Evolutionary conservation across 1,139 yeast species (phyloP).

Genomic region (Meyerozyma smithsonii): DNA sequence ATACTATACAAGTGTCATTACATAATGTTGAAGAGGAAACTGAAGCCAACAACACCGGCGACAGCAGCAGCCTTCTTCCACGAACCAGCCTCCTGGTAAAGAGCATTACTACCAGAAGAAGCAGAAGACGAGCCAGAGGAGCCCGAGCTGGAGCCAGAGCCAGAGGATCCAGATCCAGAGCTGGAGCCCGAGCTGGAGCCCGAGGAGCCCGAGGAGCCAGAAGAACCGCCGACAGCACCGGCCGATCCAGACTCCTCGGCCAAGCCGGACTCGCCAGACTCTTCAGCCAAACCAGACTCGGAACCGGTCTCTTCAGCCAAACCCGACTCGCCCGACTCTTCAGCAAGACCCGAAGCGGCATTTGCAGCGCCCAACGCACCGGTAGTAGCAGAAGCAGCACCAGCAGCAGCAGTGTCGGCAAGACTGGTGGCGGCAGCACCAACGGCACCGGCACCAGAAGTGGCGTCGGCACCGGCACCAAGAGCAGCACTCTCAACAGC

Average conservation of each 20-base stretch:
- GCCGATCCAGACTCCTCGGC: constrained; percentile 7
- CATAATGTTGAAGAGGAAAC: constrained; percentile 31
- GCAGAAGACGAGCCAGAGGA: constrained; percentile 11
- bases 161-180: constrained; percentile 7
- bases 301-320: constrained; percentile 6
- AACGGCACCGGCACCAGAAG: constrained; percentile 6
- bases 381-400: constrained; percentile 5
- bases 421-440: constrained; percentile 9
- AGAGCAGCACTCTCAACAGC: constrained; percentile 8
- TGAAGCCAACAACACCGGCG: constrained; percentile 34
- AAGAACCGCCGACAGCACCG: constrained; percentile 8
- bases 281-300: constrained; percentile 6
- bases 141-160: constrained; percentile 9
- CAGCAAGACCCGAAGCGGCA: neutral
- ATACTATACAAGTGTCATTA: constrained; percentile 10
- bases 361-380: neutral
- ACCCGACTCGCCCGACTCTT: constrained; percentile 3
- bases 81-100: constrained; percentile 21
- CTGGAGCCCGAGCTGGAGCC: constrained; percentile 9
- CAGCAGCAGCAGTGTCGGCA: constrained; percentile 5
- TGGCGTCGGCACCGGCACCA: constrained; percentile 8
- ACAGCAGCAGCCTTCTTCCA: constrained; percentile 41
- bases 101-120: constrained; percentile 10
- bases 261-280: constrained; percentile 4
- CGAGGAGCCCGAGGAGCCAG: constrained; percentile 6